Evolutionary conservation across 306 rosid species (phyloP).

Genomic region (Castanea crenata): DNA sequence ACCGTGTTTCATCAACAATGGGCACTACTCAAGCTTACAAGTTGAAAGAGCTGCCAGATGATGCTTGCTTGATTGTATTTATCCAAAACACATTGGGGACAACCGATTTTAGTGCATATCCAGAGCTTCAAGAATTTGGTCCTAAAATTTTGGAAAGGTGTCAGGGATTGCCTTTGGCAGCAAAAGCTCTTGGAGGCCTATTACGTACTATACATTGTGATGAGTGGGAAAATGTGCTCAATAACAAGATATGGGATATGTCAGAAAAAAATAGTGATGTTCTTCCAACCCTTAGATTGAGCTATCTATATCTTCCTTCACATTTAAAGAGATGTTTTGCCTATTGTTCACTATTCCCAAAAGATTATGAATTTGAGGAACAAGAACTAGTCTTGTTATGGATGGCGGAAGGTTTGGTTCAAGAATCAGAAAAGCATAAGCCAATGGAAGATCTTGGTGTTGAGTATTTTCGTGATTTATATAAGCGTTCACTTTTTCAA

Average conservation of each 20-base stretch:
- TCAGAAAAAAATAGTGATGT: not conserved
- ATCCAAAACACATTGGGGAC: not conserved
- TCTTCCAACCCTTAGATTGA: not conserved
- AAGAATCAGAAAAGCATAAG: no score
- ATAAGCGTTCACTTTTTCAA: not conserved
- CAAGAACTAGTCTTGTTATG: not conserved
- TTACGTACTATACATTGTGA: not conserved
- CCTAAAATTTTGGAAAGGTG: not conserved
- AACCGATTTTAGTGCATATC: not conserved
- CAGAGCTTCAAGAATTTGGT: not conserved
- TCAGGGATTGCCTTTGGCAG: not conserved
- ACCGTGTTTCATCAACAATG: not conserved
- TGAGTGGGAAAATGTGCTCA: not conserved
- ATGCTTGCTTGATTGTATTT: not conserved
- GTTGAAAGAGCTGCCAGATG: not conserved
- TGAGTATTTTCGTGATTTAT: not conserved
- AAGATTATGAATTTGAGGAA: not conserved
- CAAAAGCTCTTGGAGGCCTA: not conserved
- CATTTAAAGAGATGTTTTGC: slow-evolving; percentile 2
- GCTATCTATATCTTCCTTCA: not conserved
- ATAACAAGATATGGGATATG: not conserved
- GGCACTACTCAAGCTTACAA: not conserved
- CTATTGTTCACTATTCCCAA: not conserved
- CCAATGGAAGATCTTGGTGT: not conserved
- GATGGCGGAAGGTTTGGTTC: not conserved